phyloP scores from a whole-genome alignment of 2,329 filamentous ascomycete species.

The Fonsecaea nubica region DNA sequence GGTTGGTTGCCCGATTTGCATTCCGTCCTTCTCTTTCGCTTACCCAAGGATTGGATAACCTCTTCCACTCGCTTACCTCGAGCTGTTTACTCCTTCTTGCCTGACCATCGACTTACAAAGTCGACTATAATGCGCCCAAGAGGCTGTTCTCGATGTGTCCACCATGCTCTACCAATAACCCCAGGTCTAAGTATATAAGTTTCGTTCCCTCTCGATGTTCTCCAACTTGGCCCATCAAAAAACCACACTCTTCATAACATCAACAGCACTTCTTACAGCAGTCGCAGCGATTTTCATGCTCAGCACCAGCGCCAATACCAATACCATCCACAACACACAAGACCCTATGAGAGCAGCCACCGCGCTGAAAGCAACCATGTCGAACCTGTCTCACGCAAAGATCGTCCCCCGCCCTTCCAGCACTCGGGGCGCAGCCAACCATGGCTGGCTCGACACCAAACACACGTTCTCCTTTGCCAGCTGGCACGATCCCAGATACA shows the following conservation, averaged over 20 bases:
- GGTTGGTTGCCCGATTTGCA: not conserved
- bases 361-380: constrained; percentile 58
- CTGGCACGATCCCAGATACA: constrained; percentile 71
- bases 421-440: constrained; percentile 76
- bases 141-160: constrained; percentile 31
- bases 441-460: constrained; percentile 87
- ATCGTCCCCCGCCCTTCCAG: constrained; percentile 76
- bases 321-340: constrained; percentile 10
- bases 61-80: constrained; percentile 12
- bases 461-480: constrained; percentile 84
- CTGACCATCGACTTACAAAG: constrained; percentile 25
- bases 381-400: constrained; percentile 69
- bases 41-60: constrained; percentile 35
- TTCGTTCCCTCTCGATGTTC: constrained; percentile 33
- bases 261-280: constrained; percentile 32
- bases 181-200: constrained; percentile 38
- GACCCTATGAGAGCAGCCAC: constrained; percentile 37
- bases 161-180: constrained; percentile 26
- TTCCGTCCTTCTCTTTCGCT: constrained; percentile 14
- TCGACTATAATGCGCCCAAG: constrained; percentile 24
- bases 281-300: constrained; percentile 36
- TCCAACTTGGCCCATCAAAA: constrained; percentile 32
- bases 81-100: constrained; percentile 8
- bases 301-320: constrained; percentile 26
- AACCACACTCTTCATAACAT: constrained; percentile 32